Conservation (phyloP, 768 basidiomycete species). For the Phylloporus sp. region DNA sequence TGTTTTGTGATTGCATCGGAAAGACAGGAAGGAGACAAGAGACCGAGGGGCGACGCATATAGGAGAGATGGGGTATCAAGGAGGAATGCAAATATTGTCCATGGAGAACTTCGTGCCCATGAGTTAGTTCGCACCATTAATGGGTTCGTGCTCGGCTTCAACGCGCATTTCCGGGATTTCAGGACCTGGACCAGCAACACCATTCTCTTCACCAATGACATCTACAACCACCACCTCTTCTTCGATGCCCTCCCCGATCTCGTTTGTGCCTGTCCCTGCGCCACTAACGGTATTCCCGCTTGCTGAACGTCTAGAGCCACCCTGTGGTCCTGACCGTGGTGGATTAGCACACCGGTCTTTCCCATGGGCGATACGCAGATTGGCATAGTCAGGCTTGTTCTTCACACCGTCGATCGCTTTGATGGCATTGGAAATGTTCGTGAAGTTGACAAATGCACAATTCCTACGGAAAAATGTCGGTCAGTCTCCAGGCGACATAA, state of each 20-base stretch:
- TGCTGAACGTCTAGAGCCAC: constrained; percentile 48
- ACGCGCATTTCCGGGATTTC: constrained; percentile 42
- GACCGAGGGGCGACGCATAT: constrained; percentile 25
- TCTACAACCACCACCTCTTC: constrained; percentile 23
- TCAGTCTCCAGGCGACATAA: background rate
- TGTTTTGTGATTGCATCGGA: constrained; percentile 28
- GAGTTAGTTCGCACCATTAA: constrained; percentile 23
- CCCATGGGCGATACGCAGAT: constrained; percentile 88
- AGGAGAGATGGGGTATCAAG: constrained; percentile 25
- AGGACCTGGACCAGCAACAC: constrained; percentile 20
- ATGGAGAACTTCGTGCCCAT: constrained; percentile 10
- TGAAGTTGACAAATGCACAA: constrained; percentile 95
- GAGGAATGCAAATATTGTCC: constrained; percentile 29
- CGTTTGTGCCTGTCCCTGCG: constrained; percentile 8
- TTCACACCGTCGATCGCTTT: constrained; percentile 98
- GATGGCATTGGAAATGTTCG: constrained; percentile 91
- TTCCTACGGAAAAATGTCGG: constrained; percentile 47
- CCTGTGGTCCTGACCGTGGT: constrained; percentile 78
- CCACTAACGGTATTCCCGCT: constrained; percentile 34
- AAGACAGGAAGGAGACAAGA: constrained; percentile 16
- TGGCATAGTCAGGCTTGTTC: constrained; percentile 83
- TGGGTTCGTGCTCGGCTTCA: constrained; percentile 30
- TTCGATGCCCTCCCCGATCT: constrained; percentile 19
- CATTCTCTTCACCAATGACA: constrained; percentile 23
- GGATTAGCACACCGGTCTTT: constrained; percentile 96